phyloP scores from a whole-genome alignment of 129 eudicot species.

The Escallonia herrerae region DNA sequence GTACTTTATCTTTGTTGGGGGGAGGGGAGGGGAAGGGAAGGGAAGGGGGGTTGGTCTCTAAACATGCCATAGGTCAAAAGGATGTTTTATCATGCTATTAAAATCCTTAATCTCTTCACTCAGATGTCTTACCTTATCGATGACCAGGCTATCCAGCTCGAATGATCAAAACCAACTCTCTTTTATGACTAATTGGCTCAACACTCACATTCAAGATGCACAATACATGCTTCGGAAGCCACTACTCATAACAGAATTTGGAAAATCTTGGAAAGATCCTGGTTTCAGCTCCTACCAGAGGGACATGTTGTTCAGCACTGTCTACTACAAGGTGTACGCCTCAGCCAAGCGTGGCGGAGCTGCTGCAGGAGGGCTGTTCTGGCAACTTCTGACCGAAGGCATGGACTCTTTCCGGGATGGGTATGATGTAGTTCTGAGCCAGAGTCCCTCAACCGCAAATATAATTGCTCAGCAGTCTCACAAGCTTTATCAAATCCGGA shows the following conservation, averaged over 20 bases:
- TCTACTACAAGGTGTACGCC: slow-evolving; percentile 52
- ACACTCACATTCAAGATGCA: slow-evolving; percentile 67
- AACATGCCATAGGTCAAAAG: too few relatives aligned
- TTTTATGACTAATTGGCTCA: slow-evolving; percentile 66
- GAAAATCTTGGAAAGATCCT: slow-evolving; percentile 64
- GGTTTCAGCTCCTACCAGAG: slow-evolving; percentile 51
- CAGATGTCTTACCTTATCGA: background rate
- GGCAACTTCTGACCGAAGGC: slow-evolving; percentile 78
- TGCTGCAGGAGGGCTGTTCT: slow-evolving; percentile 78
- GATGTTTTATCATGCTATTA: too few relatives aligned
- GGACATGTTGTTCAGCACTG: slow-evolving; percentile 53
- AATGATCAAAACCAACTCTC: slow-evolving; percentile 51
- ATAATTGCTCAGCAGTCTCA: slow-evolving; percentile 65
- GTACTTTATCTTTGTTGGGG: too few relatives aligned
- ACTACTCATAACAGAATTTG: slow-evolving; percentile 69
- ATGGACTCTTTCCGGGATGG: slow-evolving; percentile 76
- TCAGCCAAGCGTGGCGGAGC: slow-evolving; percentile 88
- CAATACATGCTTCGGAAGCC: slow-evolving; percentile 60
- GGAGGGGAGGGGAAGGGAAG: too few relatives aligned
- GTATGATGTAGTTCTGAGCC: slow-evolving; percentile 52
- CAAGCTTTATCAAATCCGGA: slow-evolving; percentile 54
- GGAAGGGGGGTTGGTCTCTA: too few relatives aligned
- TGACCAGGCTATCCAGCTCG: slow-evolving; percentile 54
- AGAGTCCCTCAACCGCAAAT: slow-evolving; percentile 59
- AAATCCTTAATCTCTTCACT: too few relatives aligned